phyloP scores from a whole-genome alignment of 2,329 filamentous ascomycete species.

The Fusarium sacchari region DNA sequence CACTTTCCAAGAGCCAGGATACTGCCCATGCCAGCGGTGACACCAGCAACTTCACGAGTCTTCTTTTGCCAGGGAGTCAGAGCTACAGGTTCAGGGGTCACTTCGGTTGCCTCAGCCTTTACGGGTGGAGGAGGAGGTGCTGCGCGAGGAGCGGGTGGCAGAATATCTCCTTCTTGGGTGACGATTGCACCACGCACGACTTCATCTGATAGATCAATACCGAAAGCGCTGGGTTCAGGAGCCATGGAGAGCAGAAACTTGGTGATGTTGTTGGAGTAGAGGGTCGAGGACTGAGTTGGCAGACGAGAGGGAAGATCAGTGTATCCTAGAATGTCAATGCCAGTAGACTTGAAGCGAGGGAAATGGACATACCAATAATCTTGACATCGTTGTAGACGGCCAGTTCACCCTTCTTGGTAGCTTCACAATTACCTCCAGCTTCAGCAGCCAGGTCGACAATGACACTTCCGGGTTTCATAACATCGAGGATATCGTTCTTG shows the following conservation, averaged over 20 bases:
- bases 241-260: constrained; percentile 87
- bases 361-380: constrained; percentile 72
- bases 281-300: constrained; percentile 86
- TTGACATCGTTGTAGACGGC: constrained; percentile 80
- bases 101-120: constrained; percentile 57
- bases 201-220: constrained; percentile 83
- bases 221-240: constrained; percentile 80
- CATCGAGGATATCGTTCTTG: constrained; percentile 79
- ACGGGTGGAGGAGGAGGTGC: constrained; percentile 63
- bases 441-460: constrained; percentile 90
- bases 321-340: constrained; percentile 64
- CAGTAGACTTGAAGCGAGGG: neutral
- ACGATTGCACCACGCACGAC: constrained; percentile 88
- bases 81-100: constrained; percentile 64
- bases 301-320: constrained; percentile 88
- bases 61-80: constrained; percentile 86
- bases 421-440: constrained; percentile 87
- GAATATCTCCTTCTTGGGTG: constrained; percentile 77
- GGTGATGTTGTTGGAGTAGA: constrained; percentile 94
- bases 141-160: constrained; percentile 79
- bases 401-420: constrained; percentile 78
- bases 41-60: constrained; percentile 76
- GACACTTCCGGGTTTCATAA: constrained; percentile 91
- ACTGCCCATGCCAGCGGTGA: constrained; percentile 82
- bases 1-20: constrained; percentile 81